These are phyloP conservation scores for Ophidiomyces ophidiicola DNA, from an alignment of 2,329 filamentous ascomycete species.

Conservation along the genomic window DNA sequence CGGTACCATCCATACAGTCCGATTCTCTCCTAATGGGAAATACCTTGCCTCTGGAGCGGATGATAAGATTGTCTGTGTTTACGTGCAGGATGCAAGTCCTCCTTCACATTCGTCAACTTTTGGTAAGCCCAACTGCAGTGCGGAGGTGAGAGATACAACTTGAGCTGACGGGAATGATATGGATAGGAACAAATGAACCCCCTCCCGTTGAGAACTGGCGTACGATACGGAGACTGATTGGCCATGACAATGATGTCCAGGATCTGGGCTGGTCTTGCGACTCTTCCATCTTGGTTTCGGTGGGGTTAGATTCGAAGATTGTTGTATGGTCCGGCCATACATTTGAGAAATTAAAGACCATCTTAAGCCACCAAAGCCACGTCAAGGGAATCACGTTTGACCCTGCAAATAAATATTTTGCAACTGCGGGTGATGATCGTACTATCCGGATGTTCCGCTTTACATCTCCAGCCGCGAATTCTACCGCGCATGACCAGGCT, in stretches of 20 bases:
- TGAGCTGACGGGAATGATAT: conserved; percentile 12
- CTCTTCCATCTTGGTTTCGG: conserved; percentile 88
- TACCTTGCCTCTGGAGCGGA: conserved; percentile 95
- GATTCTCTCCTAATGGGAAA: conserved; percentile 88
- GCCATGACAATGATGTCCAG: conserved; percentile 97
- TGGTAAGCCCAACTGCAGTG: conserved; percentile 42
- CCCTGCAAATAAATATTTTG: conserved; percentile 97
- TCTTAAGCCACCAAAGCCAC: conserved; percentile 88
- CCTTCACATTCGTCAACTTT: conserved; percentile 67
- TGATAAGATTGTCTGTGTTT: conserved; percentile 97
- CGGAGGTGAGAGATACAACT: conserved; percentile 6
- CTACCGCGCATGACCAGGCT: conserved; percentile 85
- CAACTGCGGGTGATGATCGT: conserved; percentile 91
- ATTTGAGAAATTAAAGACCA: conserved; percentile 92
- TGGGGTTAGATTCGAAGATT: conserved; percentile 92
- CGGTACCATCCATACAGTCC: conserved; percentile 90
- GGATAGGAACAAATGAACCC: conserved; percentile 64
- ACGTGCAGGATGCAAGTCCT: conserved; percentile 72
- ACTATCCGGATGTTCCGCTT: conserved; percentile 96
- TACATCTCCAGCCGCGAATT: conserved; percentile 78
- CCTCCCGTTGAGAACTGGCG: conserved; percentile 97
- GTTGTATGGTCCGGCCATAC: conserved; percentile 97
- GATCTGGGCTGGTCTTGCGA: conserved; percentile 95
- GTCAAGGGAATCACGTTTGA: conserved; percentile 99
- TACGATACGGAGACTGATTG: conserved; percentile 81